A percentile compares a stretch with the other conserved stretches of the same genome.
Evolutionary conservation across 106 monocot genomes (phyloP).

Genomic region (Acorus calamus): DNA sequence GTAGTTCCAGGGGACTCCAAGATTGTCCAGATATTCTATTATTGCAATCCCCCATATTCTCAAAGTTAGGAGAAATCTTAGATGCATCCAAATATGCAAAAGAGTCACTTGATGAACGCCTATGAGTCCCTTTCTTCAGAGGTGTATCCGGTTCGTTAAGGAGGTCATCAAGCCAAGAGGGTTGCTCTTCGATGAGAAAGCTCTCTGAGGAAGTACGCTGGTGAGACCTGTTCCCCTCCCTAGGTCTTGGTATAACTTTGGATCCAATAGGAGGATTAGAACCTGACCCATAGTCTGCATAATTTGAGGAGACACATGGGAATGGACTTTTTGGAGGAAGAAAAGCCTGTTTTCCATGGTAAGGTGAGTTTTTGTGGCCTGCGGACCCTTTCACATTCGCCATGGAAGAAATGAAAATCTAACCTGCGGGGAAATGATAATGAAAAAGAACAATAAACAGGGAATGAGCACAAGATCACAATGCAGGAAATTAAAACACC

Average conservation of each 20-base stretch:
- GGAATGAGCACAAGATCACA: too few relatives aligned
- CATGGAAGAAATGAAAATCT: constrained; percentile 11
- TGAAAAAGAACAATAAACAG: too few relatives aligned
- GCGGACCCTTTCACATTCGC: constrained; percentile 34
- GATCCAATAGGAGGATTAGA: constrained; percentile 14
- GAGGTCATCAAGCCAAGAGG: constrained; percentile 92
- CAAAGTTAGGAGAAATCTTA: constrained; percentile 21
- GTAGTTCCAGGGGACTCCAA: constrained; percentile 29
- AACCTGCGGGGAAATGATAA: too few relatives aligned
- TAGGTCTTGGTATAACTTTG: constrained; percentile 21
- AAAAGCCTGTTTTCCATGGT: constrained; percentile 57
- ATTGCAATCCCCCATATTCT: constrained; percentile 19
- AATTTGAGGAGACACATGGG: constrained; percentile 25
- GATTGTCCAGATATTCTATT: constrained; percentile 11
- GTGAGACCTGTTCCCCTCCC: constrained; percentile 33
- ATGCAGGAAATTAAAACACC: too few relatives aligned
- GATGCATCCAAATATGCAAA: constrained; percentile 60
- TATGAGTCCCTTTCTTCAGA: constrained; percentile 50
- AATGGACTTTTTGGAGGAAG: constrained; percentile 64
- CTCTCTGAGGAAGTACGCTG: constrained; percentile 85
- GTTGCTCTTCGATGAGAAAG: constrained; percentile 82
- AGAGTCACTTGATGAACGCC: constrained; percentile 91
- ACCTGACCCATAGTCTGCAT: constrained; percentile 20
- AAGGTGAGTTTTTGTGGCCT: too few relatives aligned
- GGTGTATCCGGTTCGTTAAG: constrained; percentile 88